phyloP scores from a whole-genome alignment of 2,329 filamentous ascomycete species.

The Pseudogymnoascus sp. region DNA sequence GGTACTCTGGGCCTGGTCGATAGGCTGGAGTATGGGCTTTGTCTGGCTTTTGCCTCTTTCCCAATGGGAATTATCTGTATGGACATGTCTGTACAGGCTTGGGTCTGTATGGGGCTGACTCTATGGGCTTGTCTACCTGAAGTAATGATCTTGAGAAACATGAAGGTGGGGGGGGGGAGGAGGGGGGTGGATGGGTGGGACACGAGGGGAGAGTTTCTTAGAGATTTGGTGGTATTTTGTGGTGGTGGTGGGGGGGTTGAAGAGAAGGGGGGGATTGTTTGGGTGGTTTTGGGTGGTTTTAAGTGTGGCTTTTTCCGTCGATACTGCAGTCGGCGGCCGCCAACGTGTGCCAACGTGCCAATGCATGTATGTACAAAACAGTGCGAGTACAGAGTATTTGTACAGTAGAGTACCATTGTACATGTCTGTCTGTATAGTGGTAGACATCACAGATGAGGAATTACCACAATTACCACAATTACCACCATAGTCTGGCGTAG shows the following conservation, averaged over 20 bases:
- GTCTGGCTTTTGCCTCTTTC: neutral
- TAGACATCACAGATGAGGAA: neutral
- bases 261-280: neutral
- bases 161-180: neutral
- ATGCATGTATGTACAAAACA: neutral
- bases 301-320: conserved; percentile 4
- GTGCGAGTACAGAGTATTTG: neutral
- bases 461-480: no score
- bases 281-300: conserved; percentile 4
- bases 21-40: neutral
- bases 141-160: neutral
- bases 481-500: neutral
- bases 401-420: neutral
- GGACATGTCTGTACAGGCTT: neutral
- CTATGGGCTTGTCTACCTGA: neutral
- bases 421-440: neutral
- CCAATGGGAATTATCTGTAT: neutral
- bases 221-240: neutral
- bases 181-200: no score
- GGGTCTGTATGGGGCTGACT: neutral
- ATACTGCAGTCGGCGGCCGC: neutral
- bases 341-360: conserved; percentile 3
- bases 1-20: neutral
- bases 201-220: neutral
- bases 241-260: neutral